A percentile compares a stretch with the other conserved stretches of the same genome.
phyloP scores from a whole-genome alignment of 345 rosid genomes.

The Abelmoschus esculentus region DNA sequence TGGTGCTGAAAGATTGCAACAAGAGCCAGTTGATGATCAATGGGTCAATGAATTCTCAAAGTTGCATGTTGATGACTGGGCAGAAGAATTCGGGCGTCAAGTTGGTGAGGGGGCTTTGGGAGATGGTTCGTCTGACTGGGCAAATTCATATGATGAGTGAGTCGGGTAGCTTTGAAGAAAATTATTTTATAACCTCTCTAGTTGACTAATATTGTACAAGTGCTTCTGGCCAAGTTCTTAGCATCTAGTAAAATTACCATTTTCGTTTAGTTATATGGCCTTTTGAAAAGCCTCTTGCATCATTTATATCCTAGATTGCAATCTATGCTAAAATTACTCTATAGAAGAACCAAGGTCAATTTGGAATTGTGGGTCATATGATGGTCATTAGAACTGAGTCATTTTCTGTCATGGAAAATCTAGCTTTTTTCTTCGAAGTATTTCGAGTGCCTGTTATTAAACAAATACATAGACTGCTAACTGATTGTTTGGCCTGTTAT shows the following conservation, averaged over 20 bases:
- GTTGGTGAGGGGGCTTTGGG: constrained; percentile 59
- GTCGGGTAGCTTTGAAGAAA: constrained; percentile 22
- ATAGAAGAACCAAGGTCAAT: neutral
- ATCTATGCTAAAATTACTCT: neutral
- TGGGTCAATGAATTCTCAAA: constrained; percentile 98
- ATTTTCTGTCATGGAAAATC: neutral
- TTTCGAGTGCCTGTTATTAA: neutral
- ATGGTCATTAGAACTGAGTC: neutral
- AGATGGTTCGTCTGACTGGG: constrained; percentile 74
- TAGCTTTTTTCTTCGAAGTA: neutral
- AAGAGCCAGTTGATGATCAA: constrained; percentile 55
- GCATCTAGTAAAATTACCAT: neutral
- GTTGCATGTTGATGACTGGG: constrained; percentile 87
- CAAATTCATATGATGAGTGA: constrained; percentile 90
- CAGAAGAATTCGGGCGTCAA: constrained; percentile 76
- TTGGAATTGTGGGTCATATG: neutral
- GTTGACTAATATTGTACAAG: neutral
- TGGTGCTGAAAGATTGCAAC: constrained; percentile 48
- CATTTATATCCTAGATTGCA: neutral
- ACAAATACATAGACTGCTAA: neutral
- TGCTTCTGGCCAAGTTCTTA: neutral
- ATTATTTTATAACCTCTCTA: neutral
- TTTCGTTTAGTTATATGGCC: neutral
- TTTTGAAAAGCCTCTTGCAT: neutral
- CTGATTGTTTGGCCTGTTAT: neutral